Evolutionary conservation across 2,329 filamentous ascomycete species (phyloP).

Genomic region (Scytalidium lignicola): DNA sequence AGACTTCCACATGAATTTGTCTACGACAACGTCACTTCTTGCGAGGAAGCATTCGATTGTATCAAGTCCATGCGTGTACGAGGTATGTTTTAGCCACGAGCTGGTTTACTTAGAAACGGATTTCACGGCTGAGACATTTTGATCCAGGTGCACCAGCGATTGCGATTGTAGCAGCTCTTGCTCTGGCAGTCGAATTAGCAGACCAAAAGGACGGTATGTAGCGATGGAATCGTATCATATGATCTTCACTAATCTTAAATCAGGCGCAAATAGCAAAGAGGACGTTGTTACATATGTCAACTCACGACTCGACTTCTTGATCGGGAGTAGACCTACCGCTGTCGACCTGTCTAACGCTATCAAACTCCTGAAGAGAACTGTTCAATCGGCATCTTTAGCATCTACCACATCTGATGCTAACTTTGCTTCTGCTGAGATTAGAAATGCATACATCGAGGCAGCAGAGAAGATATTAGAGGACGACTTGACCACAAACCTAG

Average conservation of each 20-base stretch:
- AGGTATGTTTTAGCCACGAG: constrained; percentile 32
- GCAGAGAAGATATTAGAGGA: constrained; percentile 84
- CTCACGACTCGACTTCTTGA: constrained; percentile 76
- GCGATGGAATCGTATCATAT: neutral
- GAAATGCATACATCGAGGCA: constrained; percentile 66
- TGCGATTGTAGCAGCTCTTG: constrained; percentile 91
- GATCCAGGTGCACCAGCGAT: constrained; percentile 79
- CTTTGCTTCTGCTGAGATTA: constrained; percentile 42
- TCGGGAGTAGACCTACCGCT: constrained; percentile 85
- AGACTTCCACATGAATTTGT: constrained; percentile 73
- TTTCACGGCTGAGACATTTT: constrained; percentile 12
- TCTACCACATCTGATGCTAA: constrained; percentile 14
- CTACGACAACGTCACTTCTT: constrained; percentile 67
- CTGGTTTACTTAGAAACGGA: neutral
- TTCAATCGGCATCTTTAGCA: constrained; percentile 43
- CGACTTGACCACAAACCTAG: constrained; percentile 81
- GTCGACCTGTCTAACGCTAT: constrained; percentile 93
- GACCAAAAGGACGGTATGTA: constrained; percentile 43
- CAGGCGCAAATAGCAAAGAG: constrained; percentile 25
- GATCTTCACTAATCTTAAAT: neutral
- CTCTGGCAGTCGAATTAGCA: constrained; percentile 78
- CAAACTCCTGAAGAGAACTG: constrained; percentile 64
- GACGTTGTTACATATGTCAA: constrained; percentile 69
- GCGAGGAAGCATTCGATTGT: constrained; percentile 74
- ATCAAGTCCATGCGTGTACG: constrained; percentile 76